Base-by-base conservation (phyloP, 306 rosid species). In the Cucurbita argyrosperma region DNA sequence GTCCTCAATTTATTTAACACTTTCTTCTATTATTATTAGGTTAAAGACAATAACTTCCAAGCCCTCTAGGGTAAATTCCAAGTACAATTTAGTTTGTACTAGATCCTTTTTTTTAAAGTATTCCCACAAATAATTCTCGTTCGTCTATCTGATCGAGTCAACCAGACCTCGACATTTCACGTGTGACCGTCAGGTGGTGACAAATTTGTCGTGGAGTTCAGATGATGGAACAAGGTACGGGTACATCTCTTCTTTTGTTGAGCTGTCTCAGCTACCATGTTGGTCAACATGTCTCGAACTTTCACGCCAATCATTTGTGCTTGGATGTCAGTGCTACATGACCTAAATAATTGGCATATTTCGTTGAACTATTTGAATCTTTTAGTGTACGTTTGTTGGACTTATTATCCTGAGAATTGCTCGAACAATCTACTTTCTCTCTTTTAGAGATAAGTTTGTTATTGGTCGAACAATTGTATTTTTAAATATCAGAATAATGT, bases 21-120 rank as follows among this genome's bases (percentile, higher is more conserved):
- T 5, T 67, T 46, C 54, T 13, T 21, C 73, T 67, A 21, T 23
- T 46, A 68, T 49, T 46, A 47, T 68, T 47, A 6, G 70, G 14
- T 16, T 63, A 63, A 38, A 63, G 50, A 42, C 52, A 64, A 64
- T 39, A 64, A 64, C 71, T 64, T 64, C 71, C 71, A 64, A 40
- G 1, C 49, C 30, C 1, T 64, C 8, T 1, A 62, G 15, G 38
- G 53, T 67, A 67, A 67, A 21, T 18, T 46, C 6, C 43, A 47
- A 69, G 74, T 69, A 69, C 74, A 69, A 10, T 69, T 46, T 69
- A 69, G 74, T 69, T 47, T 15, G 74, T 69, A 69, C 56, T 21
- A 45, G 5, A 46, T 46, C 55, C 72, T 1, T 26, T 1, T 12
- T 5, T 50, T 14, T 14, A 14, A 1, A 7, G 7, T 30, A 30